Evolutionary conservation across 2,329 filamentous ascomycete genomes (phyloP), one percentile per base, ranked within the genome.

Genomic region (Penicillium sclerotiorum): DNA sequence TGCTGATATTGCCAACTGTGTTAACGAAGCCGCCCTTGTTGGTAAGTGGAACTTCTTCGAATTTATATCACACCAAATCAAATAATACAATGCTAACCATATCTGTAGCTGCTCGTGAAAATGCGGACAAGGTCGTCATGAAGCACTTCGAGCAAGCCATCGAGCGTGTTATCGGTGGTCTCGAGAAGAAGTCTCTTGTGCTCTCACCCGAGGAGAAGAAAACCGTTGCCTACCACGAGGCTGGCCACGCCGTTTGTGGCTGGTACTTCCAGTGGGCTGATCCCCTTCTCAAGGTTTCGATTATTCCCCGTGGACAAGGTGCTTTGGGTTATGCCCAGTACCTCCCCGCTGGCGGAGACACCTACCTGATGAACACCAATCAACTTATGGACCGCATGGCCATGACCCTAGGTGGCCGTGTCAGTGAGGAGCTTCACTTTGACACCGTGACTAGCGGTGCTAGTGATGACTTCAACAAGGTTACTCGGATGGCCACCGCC

Each of bases 311-410:
- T 67, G 94, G 93, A 49, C 89, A 94, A 71, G 94, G 91, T 28
- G 91, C 92, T 21, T 80, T 99, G 13, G 94, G 94, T 8, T 99
- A 99, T 68, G 94, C 94, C 1, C 94, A 99, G 73, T 97, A 97
- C 70, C 82, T 99, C n/a, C 94, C 94, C 1, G 81, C 87, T 18
- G 86, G 86, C 49, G 71, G 71, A 35, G 94, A 99, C 67, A 90
- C 90, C 8, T 97, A 97, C 71, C 82, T 99, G 57, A 94, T 99
- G 92, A 96, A 88, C 66, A 87, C 90, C 57, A 87, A 92, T 69
- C 94, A 99, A 75, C 80, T 99, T 35, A 96, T 97, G 90, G 94
- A 99, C 72, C 91, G 94, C 61, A 99, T 99, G 94, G 94, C 94
- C 57, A 99, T 99, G 94, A 96, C 93, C 2, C 86, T 99, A 47